Conservation (phyloP, 768 basidiomycete genomes). For the Flagelloscypha sp. region DNA sequence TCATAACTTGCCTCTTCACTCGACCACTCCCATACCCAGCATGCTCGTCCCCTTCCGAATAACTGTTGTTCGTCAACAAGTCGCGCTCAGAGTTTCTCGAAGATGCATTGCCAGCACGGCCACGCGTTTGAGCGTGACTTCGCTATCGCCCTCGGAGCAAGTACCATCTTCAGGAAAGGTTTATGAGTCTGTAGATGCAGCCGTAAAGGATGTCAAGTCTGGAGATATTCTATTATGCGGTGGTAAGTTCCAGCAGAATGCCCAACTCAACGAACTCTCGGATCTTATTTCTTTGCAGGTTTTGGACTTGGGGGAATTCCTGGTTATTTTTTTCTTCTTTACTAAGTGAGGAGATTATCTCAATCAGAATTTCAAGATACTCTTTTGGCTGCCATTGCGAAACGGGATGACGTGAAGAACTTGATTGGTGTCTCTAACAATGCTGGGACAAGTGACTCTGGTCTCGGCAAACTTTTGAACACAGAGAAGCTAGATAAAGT, state of each 20-base stretch:
- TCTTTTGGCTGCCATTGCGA: constrained; percentile 67
- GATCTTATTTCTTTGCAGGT: constrained; percentile 33
- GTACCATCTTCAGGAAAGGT: no score
- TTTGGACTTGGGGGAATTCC: constrained; percentile 89
- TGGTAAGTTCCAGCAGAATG: constrained; percentile 40
- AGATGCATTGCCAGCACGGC: no score
- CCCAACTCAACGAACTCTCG: not conserved
- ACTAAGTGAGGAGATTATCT: not conserved
- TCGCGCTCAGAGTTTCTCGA: no score
- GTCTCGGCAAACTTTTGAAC: constrained; percentile 69
- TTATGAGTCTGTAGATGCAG: constrained; percentile 77
- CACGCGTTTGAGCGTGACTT: no score
- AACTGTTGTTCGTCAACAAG: no score
- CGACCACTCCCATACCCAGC: no score
- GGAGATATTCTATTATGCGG: constrained; percentile 74
- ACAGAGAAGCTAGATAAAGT: constrained; percentile 73
- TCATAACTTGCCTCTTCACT: no score
- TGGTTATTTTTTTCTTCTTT: constrained; percentile 32
- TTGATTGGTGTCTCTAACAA: constrained; percentile 88
- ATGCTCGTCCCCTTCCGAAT: no score
- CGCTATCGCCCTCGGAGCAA: no score
- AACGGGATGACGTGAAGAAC: constrained; percentile 62
- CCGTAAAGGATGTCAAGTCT: constrained; percentile 73
- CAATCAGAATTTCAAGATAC: constrained; percentile 47
- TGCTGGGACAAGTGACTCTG: constrained; percentile 62